Evolutionary conservation across 441 rosid species (phyloP).

Genomic region (Erodium chrysanthum): DNA sequence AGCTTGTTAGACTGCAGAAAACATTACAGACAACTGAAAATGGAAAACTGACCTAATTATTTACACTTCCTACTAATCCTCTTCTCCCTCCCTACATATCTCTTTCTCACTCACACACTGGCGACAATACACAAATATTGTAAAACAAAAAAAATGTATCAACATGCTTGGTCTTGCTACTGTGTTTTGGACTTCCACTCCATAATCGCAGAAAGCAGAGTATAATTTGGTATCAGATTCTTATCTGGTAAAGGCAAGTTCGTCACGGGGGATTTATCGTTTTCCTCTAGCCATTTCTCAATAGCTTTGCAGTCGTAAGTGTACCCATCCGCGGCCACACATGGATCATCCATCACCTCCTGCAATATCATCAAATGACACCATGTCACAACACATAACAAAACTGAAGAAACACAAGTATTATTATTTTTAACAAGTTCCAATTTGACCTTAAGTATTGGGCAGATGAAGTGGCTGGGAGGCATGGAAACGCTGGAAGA

Average conservation of each 20-base stretch:
- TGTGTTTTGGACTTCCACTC: slow-evolving; percentile 56
- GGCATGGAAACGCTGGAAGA: slow-evolving; percentile 25
- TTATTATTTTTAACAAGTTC: neutral
- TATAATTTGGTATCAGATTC: slow-evolving; percentile 60
- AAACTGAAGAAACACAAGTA: neutral
- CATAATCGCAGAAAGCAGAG: slow-evolving; percentile 56
- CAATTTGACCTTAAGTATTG: slow-evolving; percentile 53
- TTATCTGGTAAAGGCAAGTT: slow-evolving; percentile 45
- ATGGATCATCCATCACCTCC: slow-evolving; percentile 80
- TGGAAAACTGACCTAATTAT: neutral
- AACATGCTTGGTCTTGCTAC: slow-evolving; percentile 8
- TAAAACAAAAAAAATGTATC: neutral
- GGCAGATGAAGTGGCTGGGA: slow-evolving; percentile 71
- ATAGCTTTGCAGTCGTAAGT: slow-evolving; percentile 69
- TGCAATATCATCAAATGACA: slow-evolving; percentile 23
- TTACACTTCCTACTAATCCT: neutral
- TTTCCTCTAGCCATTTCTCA: slow-evolving; percentile 49
- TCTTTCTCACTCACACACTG: too few species aligned
- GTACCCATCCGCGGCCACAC: slow-evolving; percentile 92
- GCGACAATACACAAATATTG: neutral
- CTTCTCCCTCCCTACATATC: too few species aligned
- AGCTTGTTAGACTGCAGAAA: neutral
- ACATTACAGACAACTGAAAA: neutral
- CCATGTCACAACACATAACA: neutral
- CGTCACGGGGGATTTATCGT: slow-evolving; percentile 63